A percentile compares a stretch with the other conserved stretches of the same genome.
phyloP scores from a whole-genome alignment of 306 rosid species.

The Astragalus membranaceus region DNA sequence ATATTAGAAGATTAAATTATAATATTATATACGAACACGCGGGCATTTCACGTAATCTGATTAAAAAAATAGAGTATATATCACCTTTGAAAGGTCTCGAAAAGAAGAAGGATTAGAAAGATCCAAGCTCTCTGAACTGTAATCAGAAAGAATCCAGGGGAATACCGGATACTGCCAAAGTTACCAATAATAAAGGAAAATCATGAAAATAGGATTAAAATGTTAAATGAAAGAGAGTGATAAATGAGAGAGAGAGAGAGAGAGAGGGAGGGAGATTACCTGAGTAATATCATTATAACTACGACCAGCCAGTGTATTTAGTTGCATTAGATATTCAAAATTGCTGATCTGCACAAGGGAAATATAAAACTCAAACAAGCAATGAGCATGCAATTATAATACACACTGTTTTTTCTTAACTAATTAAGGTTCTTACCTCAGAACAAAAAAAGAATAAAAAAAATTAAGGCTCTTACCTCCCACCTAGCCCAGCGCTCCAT shows the following conservation, averaged over 20 bases:
- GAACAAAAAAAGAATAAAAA: no score
- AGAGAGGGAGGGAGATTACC: constrained; percentile 35
- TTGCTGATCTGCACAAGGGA: constrained; percentile 81
- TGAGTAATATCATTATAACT: constrained; percentile 97
- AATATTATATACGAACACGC: not conserved
- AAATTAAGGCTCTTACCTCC: constrained; percentile 64
- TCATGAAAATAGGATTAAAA: constrained; percentile 19
- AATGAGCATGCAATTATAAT: constrained; percentile 5
- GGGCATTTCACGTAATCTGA: not conserved
- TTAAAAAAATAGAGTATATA: constrained; percentile 17
- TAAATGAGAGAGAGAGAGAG: not conserved
- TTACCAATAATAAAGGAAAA: constrained; percentile 12
- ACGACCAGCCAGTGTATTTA: constrained; percentile 96
- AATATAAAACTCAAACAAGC: constrained; percentile 5
- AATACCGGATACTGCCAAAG: constrained; percentile 90
- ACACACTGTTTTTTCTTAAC: not conserved
- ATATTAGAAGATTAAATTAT: constrained; percentile 16
- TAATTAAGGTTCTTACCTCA: constrained; percentile 25
- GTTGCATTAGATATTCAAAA: constrained; percentile 97
- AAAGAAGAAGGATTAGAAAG: constrained; percentile 76
- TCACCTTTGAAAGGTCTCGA: constrained; percentile 94
- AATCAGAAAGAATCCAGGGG: constrained; percentile 98
- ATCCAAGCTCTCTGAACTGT: constrained; percentile 80
- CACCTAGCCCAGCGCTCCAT: constrained; percentile 99
- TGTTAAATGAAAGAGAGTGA: not conserved